Base-by-base conservation (phyloP, 2,329 filamentous ascomycete genomes). In the Paecilomyces fulvus region DNA sequence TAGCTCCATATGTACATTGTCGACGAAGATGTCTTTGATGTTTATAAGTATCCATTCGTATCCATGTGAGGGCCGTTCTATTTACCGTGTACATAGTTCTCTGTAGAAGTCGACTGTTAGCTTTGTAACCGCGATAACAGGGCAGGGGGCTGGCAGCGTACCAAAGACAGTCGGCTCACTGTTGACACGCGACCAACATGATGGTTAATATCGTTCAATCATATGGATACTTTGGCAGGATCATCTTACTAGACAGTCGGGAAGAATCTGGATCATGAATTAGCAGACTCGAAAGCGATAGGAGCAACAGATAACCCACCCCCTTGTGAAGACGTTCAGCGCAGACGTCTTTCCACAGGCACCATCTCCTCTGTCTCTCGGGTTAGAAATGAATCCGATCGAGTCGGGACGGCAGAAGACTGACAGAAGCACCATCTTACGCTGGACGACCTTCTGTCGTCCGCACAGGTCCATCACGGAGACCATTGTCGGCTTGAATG, bases 51-150 rank as follows among this genome's bases (percentile, higher is more conserved):
- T 57, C 2, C 21, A 51, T 14, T 54, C 43, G 5, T 30, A 58
- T 54, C 43, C 49, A 53, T 28, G n/a, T 37, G 50, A 48, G 51
- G 31, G 21, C 46, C 25, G 31, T 23, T 54, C 33, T 43, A 70
- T 81, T 70, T 82, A 95, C 90, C 91, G 73, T 99, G 92, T 61
- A 99, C 92, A 75, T 97, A 99, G 77, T 99, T 99, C 74, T 99
- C 92, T 83, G 67, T 54, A 50, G 49, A 49, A 43, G 50, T 49
- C 68, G 61, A 75, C 67, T 57, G 61, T 70, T 33, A 67, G 64
- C 55, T 63, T 54, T 46, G 10, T n/a, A 17, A 31, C 49, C 17
- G 37, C 37, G 37, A 54, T 9, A 49, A 10, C 5, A 49, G 20
- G 12, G 5, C 21, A 23, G 48, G 60, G 59, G 55, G 20, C 50